phyloP scores from a whole-genome alignment of 805 yeast genomes.

The Metschnikowia santaceciliae region DNA sequence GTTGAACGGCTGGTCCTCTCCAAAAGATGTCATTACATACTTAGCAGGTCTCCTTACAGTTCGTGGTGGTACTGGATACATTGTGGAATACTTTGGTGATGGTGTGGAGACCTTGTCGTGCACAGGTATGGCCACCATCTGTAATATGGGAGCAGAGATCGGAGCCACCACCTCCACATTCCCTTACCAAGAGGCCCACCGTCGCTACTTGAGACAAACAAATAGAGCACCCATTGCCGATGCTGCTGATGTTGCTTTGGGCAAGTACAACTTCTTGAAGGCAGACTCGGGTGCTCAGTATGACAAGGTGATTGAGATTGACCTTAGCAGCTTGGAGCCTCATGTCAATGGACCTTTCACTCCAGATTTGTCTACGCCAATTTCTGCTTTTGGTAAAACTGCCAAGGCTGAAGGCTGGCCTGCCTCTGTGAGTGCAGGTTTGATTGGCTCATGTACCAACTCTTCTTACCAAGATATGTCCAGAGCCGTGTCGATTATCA shows the following conservation, averaged over 20 bases:
- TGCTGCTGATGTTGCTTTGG: constrained; percentile 63
- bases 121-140: constrained; percentile 99
- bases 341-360: constrained; percentile 97
- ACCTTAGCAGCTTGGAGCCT: constrained; percentile 85
- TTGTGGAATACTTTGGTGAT: constrained; percentile 94
- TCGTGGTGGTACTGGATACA: constrained; percentile 96
- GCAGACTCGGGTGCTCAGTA: constrained; percentile 90
- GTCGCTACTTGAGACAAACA: constrained; percentile 77
- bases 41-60: constrained; percentile 92
- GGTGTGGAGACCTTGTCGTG: constrained; percentile 87
- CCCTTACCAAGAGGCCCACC: constrained; percentile 86
- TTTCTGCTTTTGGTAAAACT: constrained; percentile 72
- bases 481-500: constrained; percentile 85
- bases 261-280: constrained; percentile 56
- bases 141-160: constrained; percentile 99
- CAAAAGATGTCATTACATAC: constrained; percentile 92
- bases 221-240: constrained; percentile 79
- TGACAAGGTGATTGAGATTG: constrained; percentile 88
- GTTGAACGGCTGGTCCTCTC: constrained; percentile 92
- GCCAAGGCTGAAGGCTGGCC: constrained; percentile 85
- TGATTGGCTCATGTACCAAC: constrained; percentile 98
- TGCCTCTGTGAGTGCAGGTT: constrained; percentile 77
- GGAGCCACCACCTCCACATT: constrained; percentile 98
- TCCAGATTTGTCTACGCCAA: constrained; percentile 93
- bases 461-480: constrained; percentile 98